phyloP scores from a whole-genome alignment of 2,329 filamentous ascomycete genomes.

The Colletotrichum sansevieriae region DNA sequence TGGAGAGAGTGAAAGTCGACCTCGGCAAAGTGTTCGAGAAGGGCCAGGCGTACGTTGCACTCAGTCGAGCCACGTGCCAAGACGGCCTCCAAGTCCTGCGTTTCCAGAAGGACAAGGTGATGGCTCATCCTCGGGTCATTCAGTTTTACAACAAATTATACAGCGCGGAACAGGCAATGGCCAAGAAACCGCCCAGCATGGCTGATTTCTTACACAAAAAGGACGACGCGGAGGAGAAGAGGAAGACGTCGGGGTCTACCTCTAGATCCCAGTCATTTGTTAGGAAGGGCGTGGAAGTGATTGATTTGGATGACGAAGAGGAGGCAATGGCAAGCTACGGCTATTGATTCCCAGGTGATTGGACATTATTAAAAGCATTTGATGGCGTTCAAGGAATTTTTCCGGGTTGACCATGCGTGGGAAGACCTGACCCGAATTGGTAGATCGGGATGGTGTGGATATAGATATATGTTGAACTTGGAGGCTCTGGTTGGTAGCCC shows the following conservation, averaged over 20 bases:
- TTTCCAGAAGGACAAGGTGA: slow-evolving; percentile 91
- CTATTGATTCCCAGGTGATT: slow-evolving; percentile 43
- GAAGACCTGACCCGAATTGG: slow-evolving; percentile 2
- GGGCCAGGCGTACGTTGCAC: slow-evolving; percentile 95
- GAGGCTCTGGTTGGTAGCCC: slow-evolving; percentile 10
- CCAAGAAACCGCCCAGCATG: slow-evolving; percentile 52
- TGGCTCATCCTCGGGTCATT: slow-evolving; percentile 90
- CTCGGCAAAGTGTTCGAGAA: slow-evolving; percentile 94
- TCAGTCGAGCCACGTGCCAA: slow-evolving; percentile 92
- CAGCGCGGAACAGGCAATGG: slow-evolving; percentile 71
- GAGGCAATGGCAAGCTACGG: slow-evolving; percentile 62
- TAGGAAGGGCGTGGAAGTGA: slow-evolving; percentile 43
- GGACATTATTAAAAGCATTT: slow-evolving; percentile 12
- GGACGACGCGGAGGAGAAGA: slow-evolving; percentile 43
- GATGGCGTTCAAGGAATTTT: slow-evolving; percentile 23
- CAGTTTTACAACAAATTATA: slow-evolving; percentile 88
- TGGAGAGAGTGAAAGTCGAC: slow-evolving; percentile 95
- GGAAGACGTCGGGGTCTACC: slow-evolving; percentile 44
- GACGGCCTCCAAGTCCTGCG: slow-evolving; percentile 87
- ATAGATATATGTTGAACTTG: slow-evolving; percentile 27
- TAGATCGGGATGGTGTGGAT: slow-evolving; percentile 21
- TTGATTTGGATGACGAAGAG: slow-evolving; percentile 63
- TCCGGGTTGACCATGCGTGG: neutral
- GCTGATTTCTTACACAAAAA: slow-evolving; percentile 54
- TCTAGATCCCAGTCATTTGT: slow-evolving; percentile 32